Evolutionary conservation across 345 rosid genomes (phyloP).

Genomic region (Melastoma malabathricum): DNA sequence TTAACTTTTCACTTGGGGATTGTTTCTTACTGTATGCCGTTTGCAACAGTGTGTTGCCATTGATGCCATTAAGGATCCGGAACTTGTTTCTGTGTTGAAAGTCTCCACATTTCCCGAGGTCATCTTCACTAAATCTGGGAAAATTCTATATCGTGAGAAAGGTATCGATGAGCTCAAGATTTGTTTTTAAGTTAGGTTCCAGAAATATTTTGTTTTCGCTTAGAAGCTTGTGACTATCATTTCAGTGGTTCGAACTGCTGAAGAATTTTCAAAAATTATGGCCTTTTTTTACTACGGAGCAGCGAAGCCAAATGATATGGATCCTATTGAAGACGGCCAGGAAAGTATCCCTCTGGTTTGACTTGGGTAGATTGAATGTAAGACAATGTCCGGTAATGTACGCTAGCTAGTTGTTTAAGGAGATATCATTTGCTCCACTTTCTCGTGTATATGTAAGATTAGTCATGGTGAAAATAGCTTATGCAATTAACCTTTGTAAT

Average conservation of each 20-base stretch:
- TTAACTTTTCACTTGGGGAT: not conserved
- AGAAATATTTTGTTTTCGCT: not conserved
- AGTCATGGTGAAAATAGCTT: too few relatives aligned
- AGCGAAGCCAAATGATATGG: conserved; percentile 58
- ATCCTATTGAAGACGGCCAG: conserved; percentile 14
- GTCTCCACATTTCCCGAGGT: conserved; percentile 60
- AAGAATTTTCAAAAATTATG: conserved; percentile 71
- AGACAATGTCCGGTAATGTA: not conserved
- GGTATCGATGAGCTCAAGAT: conserved; percentile 23
- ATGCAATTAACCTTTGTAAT: too few relatives aligned
- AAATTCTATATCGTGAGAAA: conserved; percentile 69
- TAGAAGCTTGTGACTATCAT: not conserved
- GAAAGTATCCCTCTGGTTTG: conserved; percentile 48
- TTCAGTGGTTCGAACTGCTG: conserved; percentile 54
- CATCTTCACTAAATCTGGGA: conserved; percentile 80
- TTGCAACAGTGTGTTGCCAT: conserved; percentile 64
- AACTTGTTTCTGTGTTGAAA: conserved; percentile 56
- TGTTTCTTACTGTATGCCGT: conserved; percentile 8
- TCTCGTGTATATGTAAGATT: not conserved
- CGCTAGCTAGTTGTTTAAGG: not conserved
- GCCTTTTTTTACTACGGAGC: conserved; percentile 90
- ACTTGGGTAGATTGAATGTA: not conserved
- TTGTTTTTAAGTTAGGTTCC: not conserved
- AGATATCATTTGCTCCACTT: not conserved
- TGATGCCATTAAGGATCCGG: conserved; percentile 62